Percentiles rank a stretch among this genome's conserved stretches.
Evolutionary conservation across 108 stramenopile species (phyloP).

Genomic region (Cyclotella choctawhatcheeana): DNA sequence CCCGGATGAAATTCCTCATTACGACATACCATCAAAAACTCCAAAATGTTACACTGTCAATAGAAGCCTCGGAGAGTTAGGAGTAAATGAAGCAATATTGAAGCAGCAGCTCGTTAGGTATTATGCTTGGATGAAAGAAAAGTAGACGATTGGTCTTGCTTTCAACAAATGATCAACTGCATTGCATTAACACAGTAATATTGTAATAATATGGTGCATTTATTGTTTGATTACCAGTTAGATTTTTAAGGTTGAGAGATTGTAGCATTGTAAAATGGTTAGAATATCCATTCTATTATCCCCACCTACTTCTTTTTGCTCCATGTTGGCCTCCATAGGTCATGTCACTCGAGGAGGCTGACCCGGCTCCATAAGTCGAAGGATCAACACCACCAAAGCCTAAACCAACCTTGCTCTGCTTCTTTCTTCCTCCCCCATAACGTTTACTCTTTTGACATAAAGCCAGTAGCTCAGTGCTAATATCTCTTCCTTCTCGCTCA

Average conservation of each 20-base stretch:
- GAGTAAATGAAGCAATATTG: constrained; percentile 3
- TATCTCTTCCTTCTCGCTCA: constrained; percentile 69
- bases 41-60: neutral
- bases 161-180: too few species aligned
- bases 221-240: too few species aligned
- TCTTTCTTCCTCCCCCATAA: constrained; percentile 48
- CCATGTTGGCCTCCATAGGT: neutral
- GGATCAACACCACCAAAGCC: constrained; percentile 37
- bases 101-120: neutral
- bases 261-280: too few species aligned
- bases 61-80: neutral
- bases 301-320: constrained; percentile 6
- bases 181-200: too few species aligned
- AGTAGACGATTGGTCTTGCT: too few species aligned
- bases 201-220: too few species aligned
- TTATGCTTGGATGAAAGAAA: constrained; percentile 1
- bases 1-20: neutral
- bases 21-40: neutral
- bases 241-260: too few species aligned
- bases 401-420: constrained; percentile 51
- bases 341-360: neutral
- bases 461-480: constrained; percentile 54
- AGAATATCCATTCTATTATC: too few species aligned
- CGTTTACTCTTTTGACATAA: constrained; percentile 53
- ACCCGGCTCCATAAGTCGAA: constrained; percentile 2